Base-by-base conservation (phyloP, 2,329 filamentous ascomycete genomes). In the Claviceps sorghi region DNA sequence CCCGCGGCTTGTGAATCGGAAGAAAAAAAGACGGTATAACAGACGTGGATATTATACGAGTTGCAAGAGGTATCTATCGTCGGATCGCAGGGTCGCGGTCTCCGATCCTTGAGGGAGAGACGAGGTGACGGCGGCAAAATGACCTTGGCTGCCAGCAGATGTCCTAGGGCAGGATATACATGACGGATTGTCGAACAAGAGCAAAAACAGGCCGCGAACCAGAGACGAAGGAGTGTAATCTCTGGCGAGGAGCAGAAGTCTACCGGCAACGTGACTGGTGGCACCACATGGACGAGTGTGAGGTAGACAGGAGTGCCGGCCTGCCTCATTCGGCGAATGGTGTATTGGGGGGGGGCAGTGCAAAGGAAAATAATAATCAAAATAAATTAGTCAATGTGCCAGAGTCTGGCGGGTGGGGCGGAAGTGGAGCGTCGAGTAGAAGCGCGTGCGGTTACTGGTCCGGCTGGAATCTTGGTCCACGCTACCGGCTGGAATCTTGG, bases 291-390 rank as follows among this genome's bases (percentile, higher is more conserved):
- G 5, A 21, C n/a, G 8, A 42, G 17, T 44, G 26, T 48, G 26
- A 52, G 34, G 45, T 32, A 43, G 50, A 41, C 21, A 26, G 50
- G 47, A 29, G 36, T 22, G 42, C 49, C 46, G 41, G 38, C 34
- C 34, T 45, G 29, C 50, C 43, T 36, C 22, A 52, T 42, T 42
- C 32, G 49, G 26, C 21, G 44, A 32, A 48, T n/a, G 34, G 19
- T 36, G 45, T 8, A 44, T 38, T 41, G 48, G 3, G 3, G 26
- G 26, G 26, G 44, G 52, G 52, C 52, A 53, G 52, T 53, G 52
- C 52, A 53, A 53, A 53, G 48, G 50, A 49, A 47, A 29, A 40
- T 42, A 53, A 40, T 44, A 21, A 26, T n/a, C 26, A 26, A 26
- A 26, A 26, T 26, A 26, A 26, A 26, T 26, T 26, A 5, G 26